Conservation (phyloP, 78 protist genomes). For the Chrysochromulina parva region DNA sequence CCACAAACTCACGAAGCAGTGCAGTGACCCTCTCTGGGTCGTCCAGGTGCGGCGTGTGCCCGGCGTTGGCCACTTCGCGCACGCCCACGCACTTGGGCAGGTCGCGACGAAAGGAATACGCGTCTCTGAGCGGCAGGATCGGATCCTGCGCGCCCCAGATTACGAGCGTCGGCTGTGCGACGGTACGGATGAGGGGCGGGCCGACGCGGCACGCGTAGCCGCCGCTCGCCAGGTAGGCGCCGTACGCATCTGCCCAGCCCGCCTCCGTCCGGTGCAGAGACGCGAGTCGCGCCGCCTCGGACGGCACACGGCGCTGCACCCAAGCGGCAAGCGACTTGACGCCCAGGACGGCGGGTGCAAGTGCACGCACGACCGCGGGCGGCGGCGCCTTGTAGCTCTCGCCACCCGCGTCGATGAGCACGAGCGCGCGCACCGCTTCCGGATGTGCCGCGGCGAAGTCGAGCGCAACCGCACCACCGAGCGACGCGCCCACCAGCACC, state of each 20-base stretch:
- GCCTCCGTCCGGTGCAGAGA: background rate
- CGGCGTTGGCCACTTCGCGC: background rate
- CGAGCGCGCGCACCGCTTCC: background rate
- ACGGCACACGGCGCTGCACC: background rate
- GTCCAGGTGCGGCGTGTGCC: background rate
- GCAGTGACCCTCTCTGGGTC: background rate
- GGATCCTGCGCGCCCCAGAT: background rate
- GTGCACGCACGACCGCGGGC: background rate
- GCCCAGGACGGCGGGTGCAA: background rate
- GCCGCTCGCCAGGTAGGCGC: background rate
- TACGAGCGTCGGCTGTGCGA: background rate
- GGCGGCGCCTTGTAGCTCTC: background rate
- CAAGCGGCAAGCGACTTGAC: background rate
- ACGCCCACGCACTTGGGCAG: background rate
- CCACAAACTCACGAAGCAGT: background rate
- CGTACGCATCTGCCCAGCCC: background rate
- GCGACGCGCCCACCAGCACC: conserved; percentile 6
- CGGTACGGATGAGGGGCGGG: background rate
- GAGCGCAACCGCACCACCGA: background rate
- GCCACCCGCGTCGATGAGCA: conserved; percentile 19
- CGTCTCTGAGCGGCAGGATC: background rate
- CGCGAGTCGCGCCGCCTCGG: background rate
- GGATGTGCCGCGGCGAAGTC: background rate
- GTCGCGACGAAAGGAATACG: background rate
- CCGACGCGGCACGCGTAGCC: background rate